Conservation (phyloP, 164 flowering plant species). For the Liriodendron chinense region DNA sequence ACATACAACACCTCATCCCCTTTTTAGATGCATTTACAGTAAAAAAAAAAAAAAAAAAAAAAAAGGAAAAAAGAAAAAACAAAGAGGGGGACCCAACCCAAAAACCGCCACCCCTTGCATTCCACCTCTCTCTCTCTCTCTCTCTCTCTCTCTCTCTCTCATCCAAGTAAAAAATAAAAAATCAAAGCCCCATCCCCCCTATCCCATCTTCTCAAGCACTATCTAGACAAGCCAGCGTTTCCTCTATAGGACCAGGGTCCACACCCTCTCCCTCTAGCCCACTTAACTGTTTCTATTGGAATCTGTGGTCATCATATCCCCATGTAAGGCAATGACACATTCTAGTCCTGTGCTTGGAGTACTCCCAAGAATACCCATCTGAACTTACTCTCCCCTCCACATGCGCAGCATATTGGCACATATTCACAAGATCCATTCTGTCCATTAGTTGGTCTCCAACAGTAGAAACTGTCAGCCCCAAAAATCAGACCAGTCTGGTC, state of each 20-base stretch:
- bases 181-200: conserved; percentile 5
- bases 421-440: not conserved
- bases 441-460: not conserved
- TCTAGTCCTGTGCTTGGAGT: not conserved
- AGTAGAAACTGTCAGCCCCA: not conserved
- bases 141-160: not conserved
- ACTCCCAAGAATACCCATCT: not conserved
- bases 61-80: not conserved
- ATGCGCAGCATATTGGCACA: not conserved
- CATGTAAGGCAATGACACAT: conserved; percentile 22
- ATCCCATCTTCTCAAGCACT: conserved; percentile 29
- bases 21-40: conserved; percentile 37
- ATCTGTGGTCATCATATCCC: conserved; percentile 28
- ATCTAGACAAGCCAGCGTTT: conserved; percentile 40
- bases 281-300: conserved; percentile 33
- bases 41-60: not conserved
- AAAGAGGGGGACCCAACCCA: not conserved
- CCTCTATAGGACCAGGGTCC: conserved; percentile 34
- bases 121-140: not conserved
- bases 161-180: not conserved
- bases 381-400: not conserved
- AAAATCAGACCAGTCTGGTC: not conserved
- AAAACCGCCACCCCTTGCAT: not conserved
- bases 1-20: conserved; percentile 32
- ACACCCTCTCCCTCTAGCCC: conserved; percentile 5